phyloP scores from a whole-genome alignment of 2,329 filamentous ascomycete genomes.

The Fusarium paranaense region DNA sequence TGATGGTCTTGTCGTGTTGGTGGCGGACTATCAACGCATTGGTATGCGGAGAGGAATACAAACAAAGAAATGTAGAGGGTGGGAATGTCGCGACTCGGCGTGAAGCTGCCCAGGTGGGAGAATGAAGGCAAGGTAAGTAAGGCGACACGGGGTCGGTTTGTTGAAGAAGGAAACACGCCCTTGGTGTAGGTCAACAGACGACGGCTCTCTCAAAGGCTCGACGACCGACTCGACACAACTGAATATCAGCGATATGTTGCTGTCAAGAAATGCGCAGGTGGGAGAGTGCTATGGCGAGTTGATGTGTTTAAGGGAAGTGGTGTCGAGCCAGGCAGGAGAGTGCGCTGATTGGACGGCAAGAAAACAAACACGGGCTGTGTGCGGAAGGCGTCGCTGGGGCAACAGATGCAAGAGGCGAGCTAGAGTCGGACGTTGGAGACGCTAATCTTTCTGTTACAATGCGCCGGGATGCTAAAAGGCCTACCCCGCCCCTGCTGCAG shows the following conservation, averaged over 20 bases:
- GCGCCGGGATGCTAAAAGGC: constrained; percentile 31
- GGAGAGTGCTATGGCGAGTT: constrained; percentile 41
- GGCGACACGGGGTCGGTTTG: constrained; percentile 36
- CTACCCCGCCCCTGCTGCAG: constrained; percentile 44
- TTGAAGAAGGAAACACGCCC: constrained; percentile 42
- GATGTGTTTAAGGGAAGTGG: constrained; percentile 49
- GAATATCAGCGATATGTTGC: constrained; percentile 40
- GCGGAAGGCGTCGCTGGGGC: constrained; percentile 42
- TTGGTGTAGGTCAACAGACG: constrained; percentile 33
- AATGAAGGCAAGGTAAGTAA: constrained; percentile 41
- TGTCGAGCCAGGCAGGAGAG: constrained; percentile 26
- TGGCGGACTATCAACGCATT: constrained; percentile 49
- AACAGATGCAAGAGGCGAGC: constrained; percentile 33
- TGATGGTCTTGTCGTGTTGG: constrained; percentile 30
- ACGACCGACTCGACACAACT: constrained; percentile 33
- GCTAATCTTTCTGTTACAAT: constrained; percentile 46
- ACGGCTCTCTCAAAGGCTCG: constrained; percentile 41
- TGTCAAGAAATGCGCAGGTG: constrained; percentile 41
- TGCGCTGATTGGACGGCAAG: constrained; percentile 45
- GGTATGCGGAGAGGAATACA: constrained; percentile 45
- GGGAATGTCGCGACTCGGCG: constrained; percentile 47
- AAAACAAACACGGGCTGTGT: constrained; percentile 47
- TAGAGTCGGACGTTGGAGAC: constrained; percentile 36
- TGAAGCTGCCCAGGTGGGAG: constrained; percentile 13
- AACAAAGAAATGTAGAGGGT: constrained; percentile 33